Evolutionary conservation across 371 early-diverging fungal species (phyloP), one percentile per base, ranked within the genome.

Genomic region (Thermomucor indicae-seudaticae): DNA sequence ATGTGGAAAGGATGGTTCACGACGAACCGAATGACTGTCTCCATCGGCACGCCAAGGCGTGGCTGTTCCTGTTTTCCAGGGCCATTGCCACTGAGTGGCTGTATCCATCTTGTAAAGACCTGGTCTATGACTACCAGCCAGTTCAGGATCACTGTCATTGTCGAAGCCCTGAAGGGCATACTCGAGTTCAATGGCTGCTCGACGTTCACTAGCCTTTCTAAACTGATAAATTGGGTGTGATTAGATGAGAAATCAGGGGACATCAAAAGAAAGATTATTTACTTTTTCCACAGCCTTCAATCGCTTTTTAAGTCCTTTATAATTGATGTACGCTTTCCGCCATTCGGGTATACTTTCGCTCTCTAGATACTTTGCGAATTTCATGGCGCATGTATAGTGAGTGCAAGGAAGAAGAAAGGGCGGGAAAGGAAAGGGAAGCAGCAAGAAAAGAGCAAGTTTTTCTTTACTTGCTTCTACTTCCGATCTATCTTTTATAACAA

Each of bases 261-360:
- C 12, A 30, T 23, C 12, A 2, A 10, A 10, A 31, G 17, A n/a
- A n/a, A n/a, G n/a, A n/a, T n/a, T n/a, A n/a, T n/a, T 47, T 66
- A 68, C 81, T 39, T 57, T 67, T n/a, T 81, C 80, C 24, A 91
- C 75, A 3, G 51, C 59, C 50, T 83, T 88, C 17, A 90, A 63
- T 29, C 62, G 49, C 47, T 83, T 86, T 60, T 90, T 91, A 5
- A 91, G 67, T 0, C 74, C 78, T 57, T 84, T 83, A 55, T 89
- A 89, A 59, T 85, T 72, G 31, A 89, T 65, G 58, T 93, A 93
- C 47, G 85, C 86, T 47, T 79, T 81, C 41, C 75, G 70, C 93
- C 93, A 93, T 63, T 92, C 93, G 2, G 91, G 90, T 25, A 91
- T 85, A 31, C 82, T 78, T 57, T 92, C 84, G 4, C 80, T 65